A percentile compares a stretch with the other conserved stretches of the same genome.
Evolutionary conservation across 768 basidiomycete species (phyloP).

Genomic region (Mrakia gelida): DNA sequence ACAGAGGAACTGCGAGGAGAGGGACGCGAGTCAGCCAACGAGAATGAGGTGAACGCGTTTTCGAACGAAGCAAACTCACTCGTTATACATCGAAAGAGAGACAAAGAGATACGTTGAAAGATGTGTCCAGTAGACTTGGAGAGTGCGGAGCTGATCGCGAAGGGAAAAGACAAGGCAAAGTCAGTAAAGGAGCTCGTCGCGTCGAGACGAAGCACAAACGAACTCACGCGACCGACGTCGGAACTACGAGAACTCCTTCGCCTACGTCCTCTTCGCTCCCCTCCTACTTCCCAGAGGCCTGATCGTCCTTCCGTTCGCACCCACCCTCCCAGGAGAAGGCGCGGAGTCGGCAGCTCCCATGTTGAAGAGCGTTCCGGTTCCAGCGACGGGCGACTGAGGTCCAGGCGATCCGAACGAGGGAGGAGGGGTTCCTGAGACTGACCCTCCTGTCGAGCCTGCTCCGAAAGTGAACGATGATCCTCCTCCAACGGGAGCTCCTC

Average conservation of each 20-base stretch:
- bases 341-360: constrained; percentile 21
- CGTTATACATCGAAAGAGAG: not conserved
- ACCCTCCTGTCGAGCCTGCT: constrained; percentile 2
- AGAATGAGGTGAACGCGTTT: not conserved
- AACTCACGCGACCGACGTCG: not conserved
- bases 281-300: constrained; percentile 19
- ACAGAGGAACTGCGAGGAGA: not conserved
- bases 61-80: not conserved
- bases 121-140: not conserved
- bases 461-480: constrained; percentile 20
- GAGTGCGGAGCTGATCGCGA: not conserved
- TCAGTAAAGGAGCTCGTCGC: not conserved
- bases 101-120: not conserved
- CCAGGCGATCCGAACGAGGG: constrained; percentile 10
- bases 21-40: not conserved
- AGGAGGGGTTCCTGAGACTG: constrained; percentile 6
- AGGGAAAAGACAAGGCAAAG: not conserved
- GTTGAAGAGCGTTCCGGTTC: constrained; percentile 15
- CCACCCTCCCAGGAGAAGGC: constrained; percentile 21
- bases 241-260: not conserved
- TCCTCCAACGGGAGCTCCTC: constrained; percentile 2
- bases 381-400: constrained; percentile 11
- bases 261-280: constrained; percentile 14
- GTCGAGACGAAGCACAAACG: not conserved
- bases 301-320: constrained; percentile 7